Percentiles rank a stretch among this genome's conserved stretches.
phyloP scores from a whole-genome alignment of 2,329 filamentous ascomycete genomes.

The Amesomyces nigricolor region DNA sequence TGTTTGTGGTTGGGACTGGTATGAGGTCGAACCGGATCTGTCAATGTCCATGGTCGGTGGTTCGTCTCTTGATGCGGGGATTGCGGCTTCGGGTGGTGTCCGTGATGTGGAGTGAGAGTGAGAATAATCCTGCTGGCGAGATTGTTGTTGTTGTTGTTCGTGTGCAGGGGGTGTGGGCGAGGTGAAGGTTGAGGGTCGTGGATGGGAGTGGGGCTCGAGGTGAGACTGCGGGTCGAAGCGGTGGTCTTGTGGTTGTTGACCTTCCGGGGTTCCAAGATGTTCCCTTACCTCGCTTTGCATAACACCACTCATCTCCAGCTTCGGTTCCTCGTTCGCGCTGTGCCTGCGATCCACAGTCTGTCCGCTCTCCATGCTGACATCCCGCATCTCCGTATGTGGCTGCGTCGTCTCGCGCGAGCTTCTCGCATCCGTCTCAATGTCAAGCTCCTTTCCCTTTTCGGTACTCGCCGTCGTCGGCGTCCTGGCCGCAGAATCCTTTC shows the following conservation, averaged over 20 bases:
- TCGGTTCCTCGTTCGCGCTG: neutral
- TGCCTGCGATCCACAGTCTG: neutral
- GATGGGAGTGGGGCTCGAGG: too few relatives aligned
- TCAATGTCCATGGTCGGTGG: too few relatives aligned
- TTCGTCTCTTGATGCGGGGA: too few relatives aligned
- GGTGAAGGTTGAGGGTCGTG: too few relatives aligned
- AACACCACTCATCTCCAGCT: neutral
- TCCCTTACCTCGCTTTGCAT: neutral
- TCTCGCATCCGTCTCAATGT: slow-evolving; percentile 13
- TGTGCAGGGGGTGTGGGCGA: too few relatives aligned
- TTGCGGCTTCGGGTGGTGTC: too few relatives aligned
- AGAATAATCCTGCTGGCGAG: too few relatives aligned
- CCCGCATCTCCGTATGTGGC: slow-evolving; percentile 2
- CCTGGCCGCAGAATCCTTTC: slow-evolving; percentile 26
- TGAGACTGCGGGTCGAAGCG: too few relatives aligned
- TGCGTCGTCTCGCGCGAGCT: slow-evolving; percentile 7
- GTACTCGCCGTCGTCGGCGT: slow-evolving; percentile 28
- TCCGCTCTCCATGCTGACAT: slow-evolving; percentile 9
- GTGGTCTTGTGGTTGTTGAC: neutral
- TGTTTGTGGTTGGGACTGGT: neutral
- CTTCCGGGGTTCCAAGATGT: neutral
- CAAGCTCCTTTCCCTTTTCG: slow-evolving; percentile 25
- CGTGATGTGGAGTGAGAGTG: too few relatives aligned
- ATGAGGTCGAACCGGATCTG: neutral
- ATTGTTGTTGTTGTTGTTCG: too few relatives aligned